Percentiles rank a stretch among this genome's conserved stretches.
Evolutionary conservation across 495 filamentous ascomycete genomes (phyloP).

Genomic region (Penicillium bovifimosum): DNA sequence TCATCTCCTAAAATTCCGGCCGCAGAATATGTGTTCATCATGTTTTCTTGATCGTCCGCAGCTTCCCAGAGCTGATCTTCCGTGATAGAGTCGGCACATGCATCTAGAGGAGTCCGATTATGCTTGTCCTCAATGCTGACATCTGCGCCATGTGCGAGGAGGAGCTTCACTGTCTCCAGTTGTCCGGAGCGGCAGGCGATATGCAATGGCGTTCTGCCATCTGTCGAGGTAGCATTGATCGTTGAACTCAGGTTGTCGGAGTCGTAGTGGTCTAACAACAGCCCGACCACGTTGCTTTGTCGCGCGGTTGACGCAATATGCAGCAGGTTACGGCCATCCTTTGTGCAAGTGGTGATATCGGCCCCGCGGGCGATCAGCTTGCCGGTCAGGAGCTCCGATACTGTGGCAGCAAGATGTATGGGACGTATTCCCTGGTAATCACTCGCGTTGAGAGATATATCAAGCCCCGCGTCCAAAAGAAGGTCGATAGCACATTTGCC

Average conservation of each 20-base stretch:
- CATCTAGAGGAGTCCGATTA: not conserved
- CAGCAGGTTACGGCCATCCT: constrained; percentile 29
- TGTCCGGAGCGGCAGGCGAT: constrained; percentile 34
- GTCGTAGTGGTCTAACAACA: constrained; percentile 27
- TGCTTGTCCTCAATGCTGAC: constrained; percentile 8
- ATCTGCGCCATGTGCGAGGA: constrained; percentile 31
- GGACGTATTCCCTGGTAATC: constrained; percentile 17
- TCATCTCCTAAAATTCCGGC: constrained; percentile 3
- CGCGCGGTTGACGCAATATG: constrained; percentile 35
- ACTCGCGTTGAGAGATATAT: not conserved
- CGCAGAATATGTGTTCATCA: not conserved
- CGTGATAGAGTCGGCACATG: constrained; percentile 9
- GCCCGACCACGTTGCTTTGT: constrained; percentile 32
- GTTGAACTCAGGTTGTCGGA: constrained; percentile 1
- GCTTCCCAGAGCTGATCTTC: constrained; percentile 7
- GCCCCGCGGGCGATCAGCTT: constrained; percentile 34
- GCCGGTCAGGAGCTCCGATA: constrained; percentile 25
- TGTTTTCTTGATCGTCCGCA: constrained; percentile 5
- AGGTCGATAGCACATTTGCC: constrained; percentile 9
- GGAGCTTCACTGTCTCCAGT: constrained; percentile 27
- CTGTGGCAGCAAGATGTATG: constrained; percentile 31
- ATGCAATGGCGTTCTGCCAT: constrained; percentile 26
- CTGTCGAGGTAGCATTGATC: constrained; percentile 14
- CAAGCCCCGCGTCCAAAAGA: constrained; percentile 6
- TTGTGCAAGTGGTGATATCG: constrained; percentile 16